A percentile compares a stretch with the other conserved stretches of the same genome.
phyloP scores from a whole-genome alignment of 1,139 yeast species.

The Blastobotrys illinoisensis region DNA sequence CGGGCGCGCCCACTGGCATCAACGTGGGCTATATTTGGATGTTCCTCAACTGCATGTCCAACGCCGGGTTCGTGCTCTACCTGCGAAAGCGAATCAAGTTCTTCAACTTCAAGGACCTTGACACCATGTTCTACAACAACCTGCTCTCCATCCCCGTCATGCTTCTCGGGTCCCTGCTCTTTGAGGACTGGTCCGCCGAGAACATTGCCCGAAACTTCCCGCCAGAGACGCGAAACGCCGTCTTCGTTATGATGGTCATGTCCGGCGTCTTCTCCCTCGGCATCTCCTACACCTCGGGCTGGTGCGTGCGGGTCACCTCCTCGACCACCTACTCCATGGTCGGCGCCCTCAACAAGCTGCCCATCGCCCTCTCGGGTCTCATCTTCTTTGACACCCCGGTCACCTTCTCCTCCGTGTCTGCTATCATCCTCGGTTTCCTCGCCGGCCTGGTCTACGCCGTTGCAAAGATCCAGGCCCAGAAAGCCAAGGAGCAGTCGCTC shows the following conservation, averaged over 20 bases:
- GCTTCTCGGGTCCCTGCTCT: conserved; percentile 60
- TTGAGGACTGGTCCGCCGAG: conserved; percentile 89
- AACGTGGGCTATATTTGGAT: conserved; percentile 90
- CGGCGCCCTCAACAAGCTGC: conserved; percentile 96
- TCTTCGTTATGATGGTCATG: conserved; percentile 76
- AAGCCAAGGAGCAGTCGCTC: conserved; percentile 35
- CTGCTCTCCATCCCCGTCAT: conserved; percentile 86
- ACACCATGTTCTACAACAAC: conserved; percentile 97
- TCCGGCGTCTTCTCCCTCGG: conserved; percentile 94
- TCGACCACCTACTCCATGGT: conserved; percentile 99
- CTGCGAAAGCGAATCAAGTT: conserved; percentile 97
- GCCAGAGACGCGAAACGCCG: conserved; percentile 55
- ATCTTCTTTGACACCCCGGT: conserved; percentile 91
- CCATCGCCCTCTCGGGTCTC: conserved; percentile 92
- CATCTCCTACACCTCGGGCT: conserved; percentile 96
- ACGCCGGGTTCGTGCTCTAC: conserved; percentile 87
- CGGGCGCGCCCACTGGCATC: conserved; percentile 37
- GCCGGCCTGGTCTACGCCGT: conserved; percentile 95
- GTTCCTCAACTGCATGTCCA: conserved; percentile 87
- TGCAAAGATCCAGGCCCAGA: conserved; percentile 75
- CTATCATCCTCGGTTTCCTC: conserved; percentile 85
- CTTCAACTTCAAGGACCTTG: conserved; percentile 95
- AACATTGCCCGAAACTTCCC: conserved; percentile 80
- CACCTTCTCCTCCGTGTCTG: conserved; percentile 84
- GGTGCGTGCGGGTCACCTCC: conserved; percentile 99